Conservation (phyloP, 257 asterid species). For the Handroanthus guayacan region DNA sequence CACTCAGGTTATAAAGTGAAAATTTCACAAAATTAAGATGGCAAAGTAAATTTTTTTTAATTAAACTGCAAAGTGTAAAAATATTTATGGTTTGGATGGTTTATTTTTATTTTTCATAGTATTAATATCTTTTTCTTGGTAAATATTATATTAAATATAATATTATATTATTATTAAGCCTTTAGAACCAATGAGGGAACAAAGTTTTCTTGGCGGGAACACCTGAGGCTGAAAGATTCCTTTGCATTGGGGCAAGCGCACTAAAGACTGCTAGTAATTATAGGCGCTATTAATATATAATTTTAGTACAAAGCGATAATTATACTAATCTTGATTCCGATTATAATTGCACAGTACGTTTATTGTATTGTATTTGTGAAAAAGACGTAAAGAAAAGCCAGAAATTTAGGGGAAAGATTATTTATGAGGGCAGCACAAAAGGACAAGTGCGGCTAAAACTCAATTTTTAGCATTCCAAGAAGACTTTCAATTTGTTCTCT, state of each 20-base stretch:
- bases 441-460: conserved; percentile 22
- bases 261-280: conserved; percentile 28
- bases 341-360: conserved; percentile 26
- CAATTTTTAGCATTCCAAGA: conserved; percentile 28
- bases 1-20: no score
- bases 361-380: neutral
- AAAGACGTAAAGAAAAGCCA: conserved; percentile 3
- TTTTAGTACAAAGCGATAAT: neutral
- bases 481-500: conserved; percentile 1
- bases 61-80: no score
- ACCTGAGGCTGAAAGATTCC: conserved; percentile 34
- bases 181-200: conserved; percentile 26
- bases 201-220: conserved; percentile 40
- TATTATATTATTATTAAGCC: conserved; percentile 1
- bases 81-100: no score
- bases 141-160: neutral
- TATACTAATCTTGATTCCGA: neutral
- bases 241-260: conserved; percentile 33
- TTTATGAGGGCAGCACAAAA: neutral
- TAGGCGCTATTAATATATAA: conserved; percentile 23
- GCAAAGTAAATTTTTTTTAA: no score
- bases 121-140: no score
- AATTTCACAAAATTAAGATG: no score
- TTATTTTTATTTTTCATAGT: no score
- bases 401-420: conserved; percentile 28